Base-by-base conservation (phyloP, 2,329 filamentous ascomycete species). In the Ascochyta lentis region DNA sequence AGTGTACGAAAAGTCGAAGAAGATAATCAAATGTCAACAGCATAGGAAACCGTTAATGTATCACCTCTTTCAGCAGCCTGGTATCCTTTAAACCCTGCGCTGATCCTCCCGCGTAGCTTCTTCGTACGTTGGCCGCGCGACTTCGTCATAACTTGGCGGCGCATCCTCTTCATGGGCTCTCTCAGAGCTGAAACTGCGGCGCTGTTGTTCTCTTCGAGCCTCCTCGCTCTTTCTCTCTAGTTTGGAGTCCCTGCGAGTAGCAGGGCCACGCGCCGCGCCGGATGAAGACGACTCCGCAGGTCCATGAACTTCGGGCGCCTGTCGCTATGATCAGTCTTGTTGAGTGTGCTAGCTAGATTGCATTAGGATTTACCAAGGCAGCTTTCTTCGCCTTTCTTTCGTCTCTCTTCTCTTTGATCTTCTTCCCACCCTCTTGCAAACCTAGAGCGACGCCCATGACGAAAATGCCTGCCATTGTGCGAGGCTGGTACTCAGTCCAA, bases 351-450 rank as follows among this genome's bases (percentile, higher is more conserved):
- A 26, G 13, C 3, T 23, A 4, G 12, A 8, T 37, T 8, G 19
- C 8, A 26, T 3, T 13, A n/a, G 35, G 22, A 38, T 42, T 23
- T 61, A 65, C 66, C 39, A 63, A 42, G 33, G 60, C 57, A 24
- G 61, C 57, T 40, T 68, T 68, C 47, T 64, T 66, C 26, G 66
- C 66, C 27, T 68, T 68, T 9, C 58, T 43, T 31, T 65, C 66
- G 10, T 66, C 55, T 47, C 61, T 58, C 34, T 66, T 68, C 1
- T 67, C 64, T 4, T 62, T 65, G 16, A 68, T 63, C 42, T 62
- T 67, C 58, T 59, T 52, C 46, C 59, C 48, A 50, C 54, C 49
- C 59, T 67, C 55, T 61, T 65, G 23, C 26, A 60, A 55, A 9
- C 64, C 66, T 8, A 68, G 56, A 15, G 62, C 64, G 9, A 68